Conservation (phyloP, 2,329 filamentous ascomycete genomes). For the Fonsecaea pedrosoi region DNA sequence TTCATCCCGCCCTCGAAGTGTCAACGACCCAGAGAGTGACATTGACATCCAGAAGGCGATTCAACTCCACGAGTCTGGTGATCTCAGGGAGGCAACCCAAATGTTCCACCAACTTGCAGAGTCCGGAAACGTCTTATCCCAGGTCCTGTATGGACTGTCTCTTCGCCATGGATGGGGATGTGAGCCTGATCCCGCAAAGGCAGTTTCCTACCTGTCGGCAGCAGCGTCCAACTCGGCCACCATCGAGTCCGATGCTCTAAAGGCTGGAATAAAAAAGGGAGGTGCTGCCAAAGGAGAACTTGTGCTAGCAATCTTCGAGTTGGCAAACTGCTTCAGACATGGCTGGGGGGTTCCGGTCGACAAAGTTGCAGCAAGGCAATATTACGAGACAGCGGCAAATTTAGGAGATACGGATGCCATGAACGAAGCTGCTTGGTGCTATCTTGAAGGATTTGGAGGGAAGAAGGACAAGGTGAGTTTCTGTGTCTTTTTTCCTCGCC, state of each 20-base stretch:
- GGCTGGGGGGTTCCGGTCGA: constrained; percentile 93
- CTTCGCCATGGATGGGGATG: constrained; percentile 92
- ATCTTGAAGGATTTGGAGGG: constrained; percentile 93
- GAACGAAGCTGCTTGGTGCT: constrained; percentile 97
- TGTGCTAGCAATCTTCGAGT: constrained; percentile 93
- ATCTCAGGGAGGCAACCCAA: constrained; percentile 77
- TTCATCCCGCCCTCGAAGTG: constrained; percentile 35
- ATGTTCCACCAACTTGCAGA: constrained; percentile 87
- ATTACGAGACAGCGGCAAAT: constrained; percentile 97
- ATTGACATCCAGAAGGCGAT: constrained; percentile 94
- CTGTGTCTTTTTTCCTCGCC: constrained; percentile 1
- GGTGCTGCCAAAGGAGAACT: constrained; percentile 95
- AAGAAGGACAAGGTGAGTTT: constrained; percentile 93
- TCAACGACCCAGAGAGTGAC: constrained; percentile 43
- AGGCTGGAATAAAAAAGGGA: constrained; percentile 88
- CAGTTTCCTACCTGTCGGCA: constrained; percentile 82
- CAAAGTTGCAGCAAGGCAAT: constrained; percentile 81
- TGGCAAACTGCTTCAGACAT: constrained; percentile 78
- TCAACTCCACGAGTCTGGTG: constrained; percentile 82
- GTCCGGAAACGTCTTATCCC: constrained; percentile 86
- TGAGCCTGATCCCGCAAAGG: constrained; percentile 71
- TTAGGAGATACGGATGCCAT: constrained; percentile 93
- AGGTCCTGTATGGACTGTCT: constrained; percentile 87
- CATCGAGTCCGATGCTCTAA: constrained; percentile 83
- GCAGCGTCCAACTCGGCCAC: constrained; percentile 89